Evolutionary conservation across 495 filamentous ascomycete genomes (phyloP), one percentile per base, ranked within the genome.

Genomic region (Penicillium steckii): DNA sequence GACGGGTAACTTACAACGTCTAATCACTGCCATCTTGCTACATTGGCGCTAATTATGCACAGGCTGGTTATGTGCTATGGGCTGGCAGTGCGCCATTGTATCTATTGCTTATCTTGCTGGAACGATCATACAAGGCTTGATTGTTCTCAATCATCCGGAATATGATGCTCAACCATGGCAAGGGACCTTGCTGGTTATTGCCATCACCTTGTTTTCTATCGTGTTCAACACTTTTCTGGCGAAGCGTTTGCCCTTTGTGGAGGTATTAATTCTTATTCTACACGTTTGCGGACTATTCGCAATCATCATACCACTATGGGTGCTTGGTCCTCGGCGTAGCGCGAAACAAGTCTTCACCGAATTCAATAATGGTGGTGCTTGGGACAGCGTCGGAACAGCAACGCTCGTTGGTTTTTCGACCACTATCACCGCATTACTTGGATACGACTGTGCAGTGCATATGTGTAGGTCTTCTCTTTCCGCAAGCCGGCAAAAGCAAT

Each of bases 321-420:
- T 72, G 12, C 64, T 80, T 37, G 66, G 65, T n/a, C 69, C 71
- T 2, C 63, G 64, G 4, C 51, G 57, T 4, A 38, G 55, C 0
- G 62, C 74, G 2, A 64, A 66, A 8, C 62, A 66, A n/a, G 72
- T 80, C 17, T 80, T 79, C 29, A 69, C 67, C 7, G 64, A 67
- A 0, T 75, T 76, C 55, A 44, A 67, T 3, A 73, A 81, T 57
- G 59, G 65, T 4, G 78, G 78, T 7, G 64, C 66, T 4, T 83
- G 78, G 79, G 60, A 64, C 6, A 66, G 38, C 25, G 29, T 13
- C 10, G 29, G 29, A 13, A 32, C 29, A 12, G 29, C 29, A 9
- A 32, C 29, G 10, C 29, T 32, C n/a, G 29, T 32, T 13, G 29
- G 29, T 12, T 32, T 32, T 13, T 32, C 29, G 9, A 32, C 29